Evolutionary conservation across 352 stramenopile species (phyloP), one percentile per base, ranked within the genome.

Genomic region (Phytophthora tentaculata): DNA sequence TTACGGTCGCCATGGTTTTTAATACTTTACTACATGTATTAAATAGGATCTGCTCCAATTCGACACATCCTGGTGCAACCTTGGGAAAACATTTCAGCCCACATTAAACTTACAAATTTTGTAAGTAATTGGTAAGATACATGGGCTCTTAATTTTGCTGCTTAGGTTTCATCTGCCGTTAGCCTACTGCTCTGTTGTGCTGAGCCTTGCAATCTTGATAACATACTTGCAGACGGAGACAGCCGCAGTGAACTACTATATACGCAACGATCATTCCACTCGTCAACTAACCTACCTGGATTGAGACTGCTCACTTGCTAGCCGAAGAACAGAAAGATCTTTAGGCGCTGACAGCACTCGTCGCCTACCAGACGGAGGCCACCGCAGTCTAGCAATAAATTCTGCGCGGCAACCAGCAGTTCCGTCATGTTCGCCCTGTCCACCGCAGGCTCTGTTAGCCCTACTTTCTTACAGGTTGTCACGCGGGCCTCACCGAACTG

Each of bases 311-410:
- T n/a, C 47, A n/a, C n/a, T n/a, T n/a, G n/a, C 81, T 64, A 94
- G 13, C 86, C 86, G 52, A 86, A 94, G 65, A 89, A 77, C 29
- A 94, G 55, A 65, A 88, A 91, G 51, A 92, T 91, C 69, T 89
- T 89, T 20, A 94, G 74, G 5, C 86, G 82, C 19, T 87, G 74
- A 48, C 69, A 64, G 54, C 76, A 77, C 44, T 88, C 81, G 49
- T 92, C 78, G 48, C 82, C 64, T 7, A 76, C 72, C 10, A 86
- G 69, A 54, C 76, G 74, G 23, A 88, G 56, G 35, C 62, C 74
- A 47, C 66, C 62, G 45, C 65, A 79, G 68, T 94, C 84, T 12
- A 91, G 61, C 24, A 87, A 73, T 49, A 94, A 64, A 58, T 94
- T 94, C 66, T 91, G 79, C 28, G 82, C 74, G 23, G 81, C 83